phyloP scores from a whole-genome alignment of 1,284 basidiomycete genomes.

The Tilletia indica region DNA sequence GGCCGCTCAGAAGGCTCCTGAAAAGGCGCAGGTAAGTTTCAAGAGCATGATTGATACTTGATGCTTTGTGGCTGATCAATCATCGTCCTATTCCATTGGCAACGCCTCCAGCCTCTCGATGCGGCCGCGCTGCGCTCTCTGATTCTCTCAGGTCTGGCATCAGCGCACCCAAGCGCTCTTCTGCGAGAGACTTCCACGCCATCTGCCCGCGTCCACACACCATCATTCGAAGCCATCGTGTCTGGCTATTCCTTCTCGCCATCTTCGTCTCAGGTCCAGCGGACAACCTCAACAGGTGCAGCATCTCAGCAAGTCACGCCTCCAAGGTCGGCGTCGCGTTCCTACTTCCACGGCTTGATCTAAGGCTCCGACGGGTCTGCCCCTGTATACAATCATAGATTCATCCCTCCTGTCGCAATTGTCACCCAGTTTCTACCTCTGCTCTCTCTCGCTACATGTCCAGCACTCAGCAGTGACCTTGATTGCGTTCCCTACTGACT shows the following conservation, averaged over 20 bases:
- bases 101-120: background rate
- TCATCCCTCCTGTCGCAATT: too few relatives aligned
- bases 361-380: background rate
- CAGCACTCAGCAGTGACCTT: background rate
- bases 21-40: slow-evolving; percentile 1
- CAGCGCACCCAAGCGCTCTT: background rate
- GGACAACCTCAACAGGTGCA: background rate
- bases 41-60: background rate
- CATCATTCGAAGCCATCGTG: slow-evolving; percentile 16
- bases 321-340: background rate
- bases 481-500: background rate
- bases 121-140: slow-evolving; percentile 6
- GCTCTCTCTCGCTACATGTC: background rate
- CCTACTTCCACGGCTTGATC: slow-evolving; percentile 11
- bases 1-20: background rate
- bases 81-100: too few relatives aligned
- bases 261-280: background rate
- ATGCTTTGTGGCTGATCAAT: background rate
- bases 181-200: background rate
- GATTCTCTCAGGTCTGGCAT: slow-evolving; percentile 13
- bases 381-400: too few relatives aligned
- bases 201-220: background rate
- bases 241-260: slow-evolving; percentile 7
- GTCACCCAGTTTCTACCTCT: too few relatives aligned
- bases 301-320: background rate